Evolutionary conservation across 306 rosid species (phyloP).

Genomic region (Castanopsis chinensis): DNA sequence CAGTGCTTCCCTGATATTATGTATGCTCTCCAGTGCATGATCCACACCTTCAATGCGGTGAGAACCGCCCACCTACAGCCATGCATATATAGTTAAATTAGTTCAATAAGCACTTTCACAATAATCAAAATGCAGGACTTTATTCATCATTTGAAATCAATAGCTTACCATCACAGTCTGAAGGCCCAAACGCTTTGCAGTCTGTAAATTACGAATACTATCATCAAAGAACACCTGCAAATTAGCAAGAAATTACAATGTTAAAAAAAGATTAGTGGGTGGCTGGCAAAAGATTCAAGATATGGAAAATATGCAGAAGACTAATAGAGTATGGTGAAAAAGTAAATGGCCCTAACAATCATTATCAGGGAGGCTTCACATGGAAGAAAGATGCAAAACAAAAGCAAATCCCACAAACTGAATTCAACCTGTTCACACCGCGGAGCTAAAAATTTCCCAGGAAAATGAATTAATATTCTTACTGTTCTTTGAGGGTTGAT

Average conservation of each 20-base stretch:
- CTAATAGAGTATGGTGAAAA: neutral
- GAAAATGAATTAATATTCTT: slow-evolving; percentile 21
- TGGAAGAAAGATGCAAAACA: neutral
- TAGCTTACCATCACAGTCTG: slow-evolving; percentile 67
- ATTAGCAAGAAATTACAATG: neutral
- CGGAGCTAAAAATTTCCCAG: neutral
- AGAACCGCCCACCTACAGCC: slow-evolving; percentile 65
- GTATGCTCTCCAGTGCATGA: slow-evolving; percentile 88
- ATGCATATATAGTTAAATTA: neutral
- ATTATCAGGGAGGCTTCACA: neutral
- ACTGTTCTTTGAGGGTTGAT: slow-evolving; percentile 77
- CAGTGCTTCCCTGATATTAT: slow-evolving; percentile 77
- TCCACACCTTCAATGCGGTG: slow-evolving; percentile 48
- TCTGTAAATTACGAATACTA: slow-evolving; percentile 56
- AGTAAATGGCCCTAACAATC: neutral
- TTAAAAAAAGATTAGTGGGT: neutral
- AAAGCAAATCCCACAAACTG: neutral
- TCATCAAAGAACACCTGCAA: slow-evolving; percentile 85
- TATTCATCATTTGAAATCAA: neutral
- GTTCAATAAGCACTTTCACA: no score
- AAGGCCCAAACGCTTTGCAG: slow-evolving; percentile 62
- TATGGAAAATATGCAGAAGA: neutral
- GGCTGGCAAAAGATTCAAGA: neutral
- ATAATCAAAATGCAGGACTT: neutral
- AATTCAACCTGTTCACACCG: neutral